Percentiles rank a stretch among this genome's conserved stretches.
These are phyloP conservation scores for Stephanodiscus triporus DNA, from an alignment of 108 stramenopile species.

Conservation along the genomic window DNA sequence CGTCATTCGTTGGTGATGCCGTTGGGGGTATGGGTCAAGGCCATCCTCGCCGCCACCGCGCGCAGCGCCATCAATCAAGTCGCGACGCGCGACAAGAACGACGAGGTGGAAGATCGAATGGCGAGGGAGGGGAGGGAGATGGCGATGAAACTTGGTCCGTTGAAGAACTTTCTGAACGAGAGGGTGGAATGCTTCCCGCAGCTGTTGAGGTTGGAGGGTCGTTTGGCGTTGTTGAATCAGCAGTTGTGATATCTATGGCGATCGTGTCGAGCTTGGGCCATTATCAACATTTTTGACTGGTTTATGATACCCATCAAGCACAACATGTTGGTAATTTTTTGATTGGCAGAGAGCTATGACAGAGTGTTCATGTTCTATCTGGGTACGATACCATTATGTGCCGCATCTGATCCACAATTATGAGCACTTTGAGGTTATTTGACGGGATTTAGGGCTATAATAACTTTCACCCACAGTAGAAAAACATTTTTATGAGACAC, in stretches of 20 bases:
- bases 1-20: conserved; percentile 40
- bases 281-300: background rate
- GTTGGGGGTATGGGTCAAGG: conserved; percentile 46
- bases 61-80: conserved; percentile 24
- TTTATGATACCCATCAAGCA: no score
- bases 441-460: no score
- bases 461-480: no score
- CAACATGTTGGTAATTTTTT: no score
- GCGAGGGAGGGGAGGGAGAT: conserved; percentile 42
- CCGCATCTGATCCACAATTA: no score
- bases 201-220: conserved; percentile 47
- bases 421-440: no score
- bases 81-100: conserved; percentile 1
- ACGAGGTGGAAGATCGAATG: conserved; percentile 22
- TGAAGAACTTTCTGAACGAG: conserved; percentile 52
- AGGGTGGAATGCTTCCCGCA: conserved; percentile 53
- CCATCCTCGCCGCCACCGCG: conserved; percentile 43
- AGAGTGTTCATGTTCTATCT: no score
- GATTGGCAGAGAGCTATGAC: no score
- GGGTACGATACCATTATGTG: no score
- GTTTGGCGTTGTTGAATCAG: conserved; percentile 46
- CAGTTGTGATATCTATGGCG: conserved; percentile 41
- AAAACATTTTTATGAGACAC: no score
- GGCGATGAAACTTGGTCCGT: conserved; percentile 43
- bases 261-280: background rate